Conservation (phyloP, 371 early-diverging fungal species). For the Mucor mucedo region DNA sequence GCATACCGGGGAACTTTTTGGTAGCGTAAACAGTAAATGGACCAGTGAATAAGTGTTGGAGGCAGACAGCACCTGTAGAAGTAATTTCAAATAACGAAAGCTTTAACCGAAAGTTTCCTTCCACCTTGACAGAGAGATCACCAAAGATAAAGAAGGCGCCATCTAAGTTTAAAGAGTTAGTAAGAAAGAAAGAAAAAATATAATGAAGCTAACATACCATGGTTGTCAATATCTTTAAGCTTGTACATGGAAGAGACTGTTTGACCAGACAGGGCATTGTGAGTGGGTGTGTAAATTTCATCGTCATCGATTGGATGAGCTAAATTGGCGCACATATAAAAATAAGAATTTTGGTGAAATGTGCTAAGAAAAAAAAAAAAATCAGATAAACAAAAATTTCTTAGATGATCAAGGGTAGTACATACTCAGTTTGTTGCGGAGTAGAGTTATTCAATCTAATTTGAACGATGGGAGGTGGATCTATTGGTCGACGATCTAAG, state of each 20-base stretch:
- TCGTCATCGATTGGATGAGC: slow-evolving; percentile 44
- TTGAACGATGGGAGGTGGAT: slow-evolving; percentile 40
- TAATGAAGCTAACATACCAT: slow-evolving; percentile 27
- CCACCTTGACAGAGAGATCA: slow-evolving; percentile 88
- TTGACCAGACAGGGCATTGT: slow-evolving; percentile 52
- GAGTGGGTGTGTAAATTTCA: slow-evolving; percentile 42
- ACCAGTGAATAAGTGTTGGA: slow-evolving; percentile 53
- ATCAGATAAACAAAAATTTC: slow-evolving; percentile 17
- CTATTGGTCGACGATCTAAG: slow-evolving; percentile 40
- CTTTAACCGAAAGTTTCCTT: slow-evolving; percentile 88
- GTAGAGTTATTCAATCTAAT: slow-evolving; percentile 25
- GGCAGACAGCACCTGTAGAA: slow-evolving; percentile 33
- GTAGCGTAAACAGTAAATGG: slow-evolving; percentile 82
- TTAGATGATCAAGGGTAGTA: slow-evolving; percentile 10
- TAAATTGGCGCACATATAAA: slow-evolving; percentile 55
- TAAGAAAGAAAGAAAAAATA: neutral
- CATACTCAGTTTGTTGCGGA: slow-evolving; percentile 28
- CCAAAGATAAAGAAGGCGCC: slow-evolving; percentile 96
- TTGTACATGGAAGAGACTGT: slow-evolving; percentile 54
- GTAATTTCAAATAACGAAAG: slow-evolving; percentile 89
- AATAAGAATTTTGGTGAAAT: slow-evolving; percentile 61
- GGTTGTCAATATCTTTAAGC: slow-evolving; percentile 48
- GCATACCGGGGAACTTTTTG: slow-evolving; percentile 93
- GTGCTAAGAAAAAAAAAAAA: slow-evolving; percentile 44
- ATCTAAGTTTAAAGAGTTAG: slow-evolving; percentile 45